These are phyloP conservation scores for Clavaria fumosa DNA, from an alignment of 768 basidiomycete genomes.

Conservation along the genomic window DNA sequence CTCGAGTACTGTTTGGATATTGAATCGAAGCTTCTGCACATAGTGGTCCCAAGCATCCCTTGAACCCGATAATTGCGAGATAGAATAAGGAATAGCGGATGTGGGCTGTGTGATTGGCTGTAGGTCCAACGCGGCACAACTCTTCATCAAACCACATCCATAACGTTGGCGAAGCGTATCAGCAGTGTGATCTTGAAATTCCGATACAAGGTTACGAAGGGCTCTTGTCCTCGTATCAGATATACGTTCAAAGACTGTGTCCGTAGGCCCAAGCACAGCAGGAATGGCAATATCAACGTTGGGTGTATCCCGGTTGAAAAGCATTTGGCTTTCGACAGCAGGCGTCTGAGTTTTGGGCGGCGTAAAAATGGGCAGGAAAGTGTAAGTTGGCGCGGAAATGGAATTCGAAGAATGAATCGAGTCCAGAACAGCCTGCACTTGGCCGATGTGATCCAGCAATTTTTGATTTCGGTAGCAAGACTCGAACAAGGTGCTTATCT, in stretches of 20 bases:
- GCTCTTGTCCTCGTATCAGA: no score
- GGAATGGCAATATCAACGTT: background rate
- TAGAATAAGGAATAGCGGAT: no score
- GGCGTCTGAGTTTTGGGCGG: no score
- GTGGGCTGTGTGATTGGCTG: no score
- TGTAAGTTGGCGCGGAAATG: background rate
- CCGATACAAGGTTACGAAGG: slow-evolving; percentile 10
- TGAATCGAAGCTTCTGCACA: no score
- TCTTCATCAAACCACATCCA: no score
- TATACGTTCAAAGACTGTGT: no score
- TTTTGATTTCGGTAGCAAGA: slow-evolving; percentile 10
- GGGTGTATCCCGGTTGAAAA: slow-evolving; percentile 1
- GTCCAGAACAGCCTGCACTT: slow-evolving; percentile 9
- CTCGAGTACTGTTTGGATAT: no score
- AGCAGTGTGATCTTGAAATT: slow-evolving; percentile 8
- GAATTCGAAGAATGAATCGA: background rate
- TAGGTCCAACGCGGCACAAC: no score
- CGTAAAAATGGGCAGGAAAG: background rate
- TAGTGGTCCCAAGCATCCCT: no score
- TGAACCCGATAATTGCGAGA: no score
- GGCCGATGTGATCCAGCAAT: slow-evolving; percentile 8
- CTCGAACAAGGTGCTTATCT: slow-evolving; percentile 4
- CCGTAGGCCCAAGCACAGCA: no score
- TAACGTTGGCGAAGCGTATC: slow-evolving; percentile 10
- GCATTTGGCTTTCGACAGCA: background rate